Evolutionary conservation across 140 eudicot species (phyloP), one percentile per base, ranked within the genome.

Genomic region (Cichorium intybus): DNA sequence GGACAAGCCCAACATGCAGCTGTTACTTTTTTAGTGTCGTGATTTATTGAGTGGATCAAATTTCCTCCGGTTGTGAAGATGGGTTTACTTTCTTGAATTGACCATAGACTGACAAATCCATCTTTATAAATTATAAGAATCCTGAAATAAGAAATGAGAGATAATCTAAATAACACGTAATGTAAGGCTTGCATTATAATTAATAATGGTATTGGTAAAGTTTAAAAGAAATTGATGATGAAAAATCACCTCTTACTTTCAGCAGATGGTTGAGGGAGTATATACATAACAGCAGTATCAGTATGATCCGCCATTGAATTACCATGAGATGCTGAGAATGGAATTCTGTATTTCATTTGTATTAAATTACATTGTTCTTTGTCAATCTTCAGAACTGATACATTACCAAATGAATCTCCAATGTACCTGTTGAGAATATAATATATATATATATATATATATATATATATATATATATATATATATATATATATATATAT

Each of bases 1-100:
- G 95, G 91, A 71, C 99, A 94, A 50, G 78, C 82, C 97, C 97
- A 94, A 46, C 90, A 86, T 60, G 97, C 97, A 74, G 99, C 87
- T 41, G 99, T 84, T 59, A 84, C 97, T 80, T 84, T 84, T 71
- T 84, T 94, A 33, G 81, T 60, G 69, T 94, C 99, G 15, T 83
- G 88, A 53, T 66, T 45, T 20, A 69, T 18, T 7, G 95, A 69
- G 46, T 83, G 90, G 22, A 86, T 60, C 4, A 65, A 23, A 29
- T 70, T 65, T 71, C 87, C 91, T 47, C 87, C 85, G 0, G 82
- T 86, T 68, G 89, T 73, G 48, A 58, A 86, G 37, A 94, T 62
- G 53, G 81, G 71, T 86, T 75, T 89, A 84, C 95, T 94, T 74
- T 86, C 94, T 68, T 73, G 87, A 68, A 94, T 78, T 31, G 70